phyloP scores from a whole-genome alignment of 345 rosid genomes.

The Arabidopsis thaliana region DNA sequence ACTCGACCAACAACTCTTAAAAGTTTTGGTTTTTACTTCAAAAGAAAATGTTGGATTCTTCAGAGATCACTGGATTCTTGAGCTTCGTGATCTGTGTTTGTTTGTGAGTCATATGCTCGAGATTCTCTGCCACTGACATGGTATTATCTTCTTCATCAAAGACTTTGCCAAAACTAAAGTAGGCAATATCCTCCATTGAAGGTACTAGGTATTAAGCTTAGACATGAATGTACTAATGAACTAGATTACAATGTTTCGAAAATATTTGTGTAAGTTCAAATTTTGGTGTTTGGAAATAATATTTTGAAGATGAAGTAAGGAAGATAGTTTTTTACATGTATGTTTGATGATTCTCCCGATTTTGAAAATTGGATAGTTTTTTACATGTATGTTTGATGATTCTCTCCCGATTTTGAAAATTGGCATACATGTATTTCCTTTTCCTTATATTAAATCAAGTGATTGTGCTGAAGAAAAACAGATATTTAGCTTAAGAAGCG shows the following conservation, averaged over 20 bases:
- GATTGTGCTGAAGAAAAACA: background rate
- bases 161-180: background rate
- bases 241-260: background rate
- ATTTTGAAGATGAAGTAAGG: background rate
- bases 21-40: background rate
- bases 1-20: background rate
- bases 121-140: background rate
- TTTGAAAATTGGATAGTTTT: background rate
- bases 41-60: background rate
- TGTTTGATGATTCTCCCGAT: background rate
- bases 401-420: background rate
- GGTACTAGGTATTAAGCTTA: background rate
- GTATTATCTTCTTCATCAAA: constrained; percentile 1
- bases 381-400: background rate
- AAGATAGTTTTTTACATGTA: background rate
- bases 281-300: background rate
- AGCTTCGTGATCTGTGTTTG: background rate
- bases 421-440: background rate
- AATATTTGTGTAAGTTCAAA: background rate
- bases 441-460: background rate
- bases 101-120: background rate
- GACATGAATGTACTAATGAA: background rate
- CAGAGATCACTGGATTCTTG: background rate
- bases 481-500: constrained; percentile 9
- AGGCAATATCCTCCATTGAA: background rate